Evolutionary conservation across 2,329 filamentous ascomycete species (phyloP), one percentile per base, ranked within the genome.

Genomic region (Colletotrichum cuscutae): DNA sequence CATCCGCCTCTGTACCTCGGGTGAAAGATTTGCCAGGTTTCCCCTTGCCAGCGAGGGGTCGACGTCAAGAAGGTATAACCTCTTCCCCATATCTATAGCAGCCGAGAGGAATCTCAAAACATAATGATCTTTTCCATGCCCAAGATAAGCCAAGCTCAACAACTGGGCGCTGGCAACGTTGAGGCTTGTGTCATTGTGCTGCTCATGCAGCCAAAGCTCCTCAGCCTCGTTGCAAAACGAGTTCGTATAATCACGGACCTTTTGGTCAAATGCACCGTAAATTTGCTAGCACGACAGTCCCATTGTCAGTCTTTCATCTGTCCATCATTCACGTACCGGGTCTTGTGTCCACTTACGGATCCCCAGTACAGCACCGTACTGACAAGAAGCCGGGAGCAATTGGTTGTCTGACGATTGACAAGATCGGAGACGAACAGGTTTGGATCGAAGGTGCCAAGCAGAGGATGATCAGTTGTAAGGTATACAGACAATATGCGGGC

Each of bases 391-490:
- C 75, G 72, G 2, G 81, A 82, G 56, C 82, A 84, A 61, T 79
- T 79, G 0, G 75, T 71, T 3, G 65, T 57, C 15, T 70, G 66
- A 4, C 75, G 66, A 15, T 69, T 62, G 3, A 81, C 70, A 2
- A 84, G 74, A 65, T 84, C 79, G 11, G 75, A 60, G 15, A 84
- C 70, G 54, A 85, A 83, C 0, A 82, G 72, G 24, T 76, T 22
- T 0, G 83, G 72, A 30, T 82, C 77, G 54, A 85, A 85, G 0
- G 78, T 66, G 1, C 80, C 81, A 13, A 85, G 72, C 1, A 85
- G 75, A 0, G 83, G 82, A 63, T 84, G 81, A 13, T 85, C 82
- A 1, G 82, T 84, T 63, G 78, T 75, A 5, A 84, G 71, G 54
- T 84, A 84, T 1, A 80, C 68, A 2, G 82, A 84, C n/a, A 84